Percentiles rank a stretch among this genome's conserved stretches.
These are phyloP conservation scores for Rugonectria rugulosa DNA, from an alignment of 2,329 filamentous ascomycete species.

Conservation along the genomic window DNA sequence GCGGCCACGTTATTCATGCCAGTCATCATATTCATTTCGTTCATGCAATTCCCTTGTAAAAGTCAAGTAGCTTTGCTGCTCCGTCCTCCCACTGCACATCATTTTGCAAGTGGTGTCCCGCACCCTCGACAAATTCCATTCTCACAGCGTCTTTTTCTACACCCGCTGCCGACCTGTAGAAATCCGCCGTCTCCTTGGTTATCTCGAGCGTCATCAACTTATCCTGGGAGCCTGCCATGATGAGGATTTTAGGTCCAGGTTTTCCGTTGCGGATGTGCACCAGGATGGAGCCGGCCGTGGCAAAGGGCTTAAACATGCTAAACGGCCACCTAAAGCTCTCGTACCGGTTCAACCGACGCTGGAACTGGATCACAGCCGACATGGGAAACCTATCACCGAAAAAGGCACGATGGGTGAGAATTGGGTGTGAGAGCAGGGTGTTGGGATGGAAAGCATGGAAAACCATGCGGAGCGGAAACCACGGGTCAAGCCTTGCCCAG, in stretches of 20 bases:
- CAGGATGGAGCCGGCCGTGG: slow-evolving; percentile 50
- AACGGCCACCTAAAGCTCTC: slow-evolving; percentile 62
- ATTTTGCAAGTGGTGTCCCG: slow-evolving; percentile 63
- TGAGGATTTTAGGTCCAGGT: slow-evolving; percentile 42
- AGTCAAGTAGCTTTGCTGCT: slow-evolving; percentile 53
- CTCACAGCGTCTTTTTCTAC: slow-evolving; percentile 45
- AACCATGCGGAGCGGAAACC: slow-evolving; percentile 55
- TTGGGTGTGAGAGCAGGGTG: slow-evolving; percentile 59
- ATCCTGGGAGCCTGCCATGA: slow-evolving; percentile 51
- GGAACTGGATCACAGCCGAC: slow-evolving; percentile 50
- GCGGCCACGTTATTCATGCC: too few relatives aligned
- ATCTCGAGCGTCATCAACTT: slow-evolving; percentile 49
- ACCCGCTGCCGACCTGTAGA: slow-evolving; percentile 31
- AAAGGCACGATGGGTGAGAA: slow-evolving; percentile 58
- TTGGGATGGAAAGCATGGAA: slow-evolving; percentile 58
- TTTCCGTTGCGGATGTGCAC: slow-evolving; percentile 41
- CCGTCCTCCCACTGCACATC: slow-evolving; percentile 58
- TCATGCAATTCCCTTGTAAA: slow-evolving; percentile 40
- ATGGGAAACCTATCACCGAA: slow-evolving; percentile 55
- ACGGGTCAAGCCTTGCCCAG: slow-evolving; percentile 56
- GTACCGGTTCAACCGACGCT: slow-evolving; percentile 53
- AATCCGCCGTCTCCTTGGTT: slow-evolving; percentile 47
- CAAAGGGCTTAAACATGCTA: slow-evolving; percentile 55
- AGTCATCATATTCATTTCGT: neutral
- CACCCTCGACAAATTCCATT: slow-evolving; percentile 50